Conservation (phyloP, 495 filamentous ascomycete genomes). For the Cudoniella acicularis region DNA sequence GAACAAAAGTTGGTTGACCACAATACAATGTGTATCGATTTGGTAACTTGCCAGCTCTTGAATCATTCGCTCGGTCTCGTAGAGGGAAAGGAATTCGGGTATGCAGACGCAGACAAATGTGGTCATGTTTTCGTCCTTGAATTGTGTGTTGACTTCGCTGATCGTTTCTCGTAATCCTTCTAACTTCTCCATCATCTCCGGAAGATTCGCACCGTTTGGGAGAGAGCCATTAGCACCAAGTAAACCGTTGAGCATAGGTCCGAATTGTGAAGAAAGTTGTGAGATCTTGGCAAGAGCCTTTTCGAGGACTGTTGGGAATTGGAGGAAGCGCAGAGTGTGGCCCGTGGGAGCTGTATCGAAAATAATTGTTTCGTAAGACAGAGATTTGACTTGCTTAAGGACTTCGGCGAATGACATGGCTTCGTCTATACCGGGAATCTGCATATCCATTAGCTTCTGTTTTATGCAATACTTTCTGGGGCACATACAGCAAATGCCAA, state of each 20-base stretch:
- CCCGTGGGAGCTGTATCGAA: slow-evolving; percentile 99
- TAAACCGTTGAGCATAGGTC: slow-evolving; percentile 91
- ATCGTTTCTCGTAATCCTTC: slow-evolving; percentile 91
- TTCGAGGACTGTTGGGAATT: slow-evolving; percentile 97
- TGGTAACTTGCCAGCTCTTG: slow-evolving; percentile 90
- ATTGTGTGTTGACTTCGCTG: slow-evolving; percentile 92
- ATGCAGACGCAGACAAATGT: slow-evolving; percentile 99
- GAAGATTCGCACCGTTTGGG: slow-evolving; percentile 86
- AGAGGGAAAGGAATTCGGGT: slow-evolving; percentile 92
- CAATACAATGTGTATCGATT: slow-evolving; percentile 96
- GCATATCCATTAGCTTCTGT: slow-evolving; percentile 17
- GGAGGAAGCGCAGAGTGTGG: slow-evolving; percentile 96
- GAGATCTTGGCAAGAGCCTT: slow-evolving; percentile 97
- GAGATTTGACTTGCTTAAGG: slow-evolving; percentile 98
- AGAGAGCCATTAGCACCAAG: slow-evolving; percentile 76
- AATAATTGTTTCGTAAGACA: slow-evolving; percentile 97
- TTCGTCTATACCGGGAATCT: slow-evolving; percentile 99
- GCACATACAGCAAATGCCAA: slow-evolving; percentile 56
- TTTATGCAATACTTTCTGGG: not conserved
- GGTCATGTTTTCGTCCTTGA: slow-evolving; percentile 93
- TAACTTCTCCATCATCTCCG: slow-evolving; percentile 90
- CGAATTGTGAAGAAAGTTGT: slow-evolving; percentile 89
- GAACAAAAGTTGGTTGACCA: slow-evolving; percentile 97
- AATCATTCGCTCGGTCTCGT: slow-evolving; percentile 99
- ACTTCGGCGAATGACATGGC: slow-evolving; percentile 99